Evolutionary conservation across 1,284 basidiomycete genomes (phyloP), one percentile per base, ranked within the genome.

Genomic region (Phylloboletellus chloephorus): DNA sequence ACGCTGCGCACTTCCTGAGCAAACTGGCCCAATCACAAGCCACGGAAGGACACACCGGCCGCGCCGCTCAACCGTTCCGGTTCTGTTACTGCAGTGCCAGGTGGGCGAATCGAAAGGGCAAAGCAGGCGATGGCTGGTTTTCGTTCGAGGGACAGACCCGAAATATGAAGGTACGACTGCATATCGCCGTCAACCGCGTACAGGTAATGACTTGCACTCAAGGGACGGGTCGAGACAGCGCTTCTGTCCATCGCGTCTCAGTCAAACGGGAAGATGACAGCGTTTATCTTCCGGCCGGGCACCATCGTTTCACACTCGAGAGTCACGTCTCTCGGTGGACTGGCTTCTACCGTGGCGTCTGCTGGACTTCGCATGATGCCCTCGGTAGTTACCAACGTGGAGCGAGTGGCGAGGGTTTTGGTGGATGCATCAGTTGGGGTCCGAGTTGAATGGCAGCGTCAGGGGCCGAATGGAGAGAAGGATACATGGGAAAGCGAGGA

Each of bases 401-500:
- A 52, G n/a, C 43, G 40, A 2, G 46, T 56, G 3, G 47, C 53
- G 2, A 46, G 38, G 12, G 55, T 57, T 4, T 33, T 60, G 22
- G 57, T 60, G 20, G 57, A 60, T 23, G 50, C 47, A 5, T 51
- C 55, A 3, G 57, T 57, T 3, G 57, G 57, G 5, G 43, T 60
- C 6, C 53, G 57, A 8, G 47, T 58, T 11, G 51, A 56, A 39
- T 60, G 56, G 58, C 56, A 60, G 22, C 43, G 38, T 13, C 46
- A 54, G 16, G 40, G 37, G 2, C 16, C 43, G 1, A 25, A 39
- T 8, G 42, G 38, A 25, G 26, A 29, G 11, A 60, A 58, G 33
- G 26, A 57, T 7, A 58, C 56, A 6, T 58, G 56, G 56, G 56
- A 57, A 29, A 60, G 49, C 16, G 53, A 60, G 5, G 56, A 57